Conservation (phyloP, 306 rosid species). For the Aeschynomene evenia region DNA sequence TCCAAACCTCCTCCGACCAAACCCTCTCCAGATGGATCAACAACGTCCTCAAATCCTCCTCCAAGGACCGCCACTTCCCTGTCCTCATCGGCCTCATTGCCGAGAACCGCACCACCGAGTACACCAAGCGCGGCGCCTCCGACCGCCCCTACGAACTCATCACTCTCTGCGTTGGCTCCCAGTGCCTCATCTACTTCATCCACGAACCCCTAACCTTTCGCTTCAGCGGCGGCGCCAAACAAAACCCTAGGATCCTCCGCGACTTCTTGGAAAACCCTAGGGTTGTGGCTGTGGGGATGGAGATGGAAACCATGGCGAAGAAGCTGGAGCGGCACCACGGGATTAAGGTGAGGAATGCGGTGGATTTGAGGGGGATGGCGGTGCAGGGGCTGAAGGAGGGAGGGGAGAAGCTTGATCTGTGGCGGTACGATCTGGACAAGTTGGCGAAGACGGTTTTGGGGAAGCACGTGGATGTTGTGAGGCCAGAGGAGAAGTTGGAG, state of each 20-base stretch:
- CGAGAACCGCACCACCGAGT: neutral
- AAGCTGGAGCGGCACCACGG: neutral
- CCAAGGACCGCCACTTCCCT: neutral
- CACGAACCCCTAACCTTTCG: neutral
- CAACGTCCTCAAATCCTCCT: neutral
- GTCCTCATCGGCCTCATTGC: constrained; percentile 24
- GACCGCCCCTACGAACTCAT: constrained; percentile 13
- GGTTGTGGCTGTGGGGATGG: constrained; percentile 1
- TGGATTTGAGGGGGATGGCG: constrained; percentile 9
- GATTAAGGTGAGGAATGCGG: constrained; percentile 22
- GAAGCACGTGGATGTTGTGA: neutral
- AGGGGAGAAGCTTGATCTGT: neutral
- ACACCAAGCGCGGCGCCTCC: neutral
- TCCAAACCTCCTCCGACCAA: neutral
- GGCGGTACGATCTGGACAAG: constrained; percentile 18
- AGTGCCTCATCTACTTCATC: constrained; percentile 23
- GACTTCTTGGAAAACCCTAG: constrained; percentile 16
- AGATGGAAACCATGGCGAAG: neutral
- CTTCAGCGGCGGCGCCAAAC: neutral
- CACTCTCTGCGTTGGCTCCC: constrained; percentile 20
- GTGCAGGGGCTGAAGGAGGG: neutral
- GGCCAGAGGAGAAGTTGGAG: constrained; percentile 14
- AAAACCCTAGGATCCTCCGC: neutral
- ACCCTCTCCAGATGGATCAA: constrained; percentile 21
- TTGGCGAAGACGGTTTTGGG: constrained; percentile 22